Evolutionary conservation across 2,329 filamentous ascomycete species (phyloP).

Genomic region (Xylaria sp.): DNA sequence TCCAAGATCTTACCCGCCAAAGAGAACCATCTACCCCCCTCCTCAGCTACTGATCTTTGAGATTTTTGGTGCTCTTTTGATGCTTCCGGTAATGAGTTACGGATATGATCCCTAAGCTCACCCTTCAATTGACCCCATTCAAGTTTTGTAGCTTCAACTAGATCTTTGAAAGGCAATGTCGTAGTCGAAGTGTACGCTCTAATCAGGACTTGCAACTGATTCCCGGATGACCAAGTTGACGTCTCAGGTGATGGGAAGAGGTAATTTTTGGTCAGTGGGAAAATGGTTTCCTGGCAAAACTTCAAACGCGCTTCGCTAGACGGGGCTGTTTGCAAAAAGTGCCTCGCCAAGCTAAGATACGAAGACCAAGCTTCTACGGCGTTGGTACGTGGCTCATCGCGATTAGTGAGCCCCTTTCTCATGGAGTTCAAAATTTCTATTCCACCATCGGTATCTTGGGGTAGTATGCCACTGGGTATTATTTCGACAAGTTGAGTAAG

Average conservation of each 20-base stretch:
- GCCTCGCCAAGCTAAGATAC: conserved; percentile 73
- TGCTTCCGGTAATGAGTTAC: conserved; percentile 81
- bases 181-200: conserved; percentile 60
- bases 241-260: conserved; percentile 58
- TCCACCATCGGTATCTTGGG: conserved; percentile 63
- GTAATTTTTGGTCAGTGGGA: conserved; percentile 66
- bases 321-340: conserved; percentile 60
- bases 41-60: conserved; percentile 73
- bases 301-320: conserved; percentile 56
- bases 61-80: conserved; percentile 80
- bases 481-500: conserved; percentile 71
- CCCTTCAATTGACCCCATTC: conserved; percentile 73
- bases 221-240: conserved; percentile 50
- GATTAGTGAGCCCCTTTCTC: conserved; percentile 74
- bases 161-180: conserved; percentile 53
- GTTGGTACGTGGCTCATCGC: conserved; percentile 79
- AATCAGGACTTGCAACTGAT: conserved; percentile 54
- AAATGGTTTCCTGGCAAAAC: conserved; percentile 62
- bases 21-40: conserved; percentile 74
- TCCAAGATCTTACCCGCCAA: conserved; percentile 61
- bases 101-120: conserved; percentile 72
- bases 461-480: conserved; percentile 64
- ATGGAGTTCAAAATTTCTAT: conserved; percentile 73
- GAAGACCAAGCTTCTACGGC: conserved; percentile 76
- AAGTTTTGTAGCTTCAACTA: conserved; percentile 61